Base-by-base conservation (phyloP, 1,284 basidiomycete species). In the Thelephora terrestris region DNA sequence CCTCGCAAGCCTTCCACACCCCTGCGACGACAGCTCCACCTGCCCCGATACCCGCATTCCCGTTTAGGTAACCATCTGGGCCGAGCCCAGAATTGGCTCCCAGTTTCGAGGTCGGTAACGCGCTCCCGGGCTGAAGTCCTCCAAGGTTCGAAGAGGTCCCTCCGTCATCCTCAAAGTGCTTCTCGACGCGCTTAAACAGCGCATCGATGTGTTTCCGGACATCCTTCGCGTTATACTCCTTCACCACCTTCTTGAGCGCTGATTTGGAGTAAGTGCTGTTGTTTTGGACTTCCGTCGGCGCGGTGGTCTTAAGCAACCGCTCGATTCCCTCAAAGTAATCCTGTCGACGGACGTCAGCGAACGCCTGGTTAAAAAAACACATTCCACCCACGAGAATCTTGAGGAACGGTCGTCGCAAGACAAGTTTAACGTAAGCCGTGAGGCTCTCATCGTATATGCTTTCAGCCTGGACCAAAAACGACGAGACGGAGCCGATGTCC, bases 311-410 rank as follows among this genome's bases (percentile, higher is more conserved):
- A 21, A 97, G 70, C 2, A 92, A 73, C 12, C 86, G 79, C 57
- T 98, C 93, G 35, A 97, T 75, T 1, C 90, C 92, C 50, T 95
- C 90, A 57, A 96, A 94, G 64, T 89, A 97, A 64, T 97, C 95
- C 92, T 95, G 59, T 12, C 43, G 42, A 52, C n/a, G n/a, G n/a
- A n/a, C n/a, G n/a, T n/a, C n/a, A n/a, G n/a, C n/a, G n/a, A 42
- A n/a, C n/a, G n/a, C 10, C 21, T 20, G 42, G 48, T 47, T 44
- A 24, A 43, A 20, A 4, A 36, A 46, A 29, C 43, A 44, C 27
- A 18, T 9, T n/a, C 39, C 12, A 70, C 88, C 56, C 57, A 94
- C 92, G 55, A 95, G 88, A 53, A 96, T 78, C 61, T 89, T 90
- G 1, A 82, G 74, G 57, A 99, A 87, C 0, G 92, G 88, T 47